Base-by-base conservation (phyloP, 495 filamentous ascomycete species). In the Aspergillus biplanus region DNA sequence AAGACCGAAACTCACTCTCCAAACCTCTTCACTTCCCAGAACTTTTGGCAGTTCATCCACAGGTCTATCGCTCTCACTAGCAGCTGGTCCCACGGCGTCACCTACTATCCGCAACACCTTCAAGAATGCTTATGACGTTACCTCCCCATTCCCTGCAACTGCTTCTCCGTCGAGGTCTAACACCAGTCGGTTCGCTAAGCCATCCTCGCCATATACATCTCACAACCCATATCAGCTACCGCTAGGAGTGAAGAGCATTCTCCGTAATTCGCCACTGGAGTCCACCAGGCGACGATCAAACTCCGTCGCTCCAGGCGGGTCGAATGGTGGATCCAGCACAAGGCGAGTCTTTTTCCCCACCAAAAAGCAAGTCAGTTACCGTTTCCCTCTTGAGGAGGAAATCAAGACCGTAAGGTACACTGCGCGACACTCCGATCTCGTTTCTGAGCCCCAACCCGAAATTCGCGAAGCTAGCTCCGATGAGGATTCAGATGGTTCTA, bases 71-170 rank as follows among this genome's bases (percentile, higher is more conserved):
- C 73, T 87, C 54, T 78, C 85, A 33, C 75, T 84, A 48, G 82
- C 87, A 37, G 73, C 87, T 3, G 82, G 89, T 46, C 79, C 89
- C 16, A 85, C 84, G 34, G 80, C 81, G 9, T 93, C 91, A 7
- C 90, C 91, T 6, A 95, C 91, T 5, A 77, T 87, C 27, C 89
- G 90, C 72, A 96, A 94, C 71, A 96, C 91, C 39, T 88, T 92
- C 66, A 87, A 86, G 35, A 95, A 96, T 72, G 86, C 87, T 59
- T 92, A 92, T 71, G 87, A 90, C 33, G 83, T 83, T 35, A 77
- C 83, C n/a, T 87, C 86, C 15, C 85, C 89, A 53, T 81, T 85
- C 53, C 87, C 89, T 37, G 85, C 87, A 7, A 85, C 85, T 13
- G 69, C 65, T 53, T 79, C 81, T 4, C 67, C 71, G 12, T 69